These are phyloP conservation scores for Fomitopsis pinicola DNA, from an alignment of 1,284 basidiomycete species.

Conservation along the genomic window DNA sequence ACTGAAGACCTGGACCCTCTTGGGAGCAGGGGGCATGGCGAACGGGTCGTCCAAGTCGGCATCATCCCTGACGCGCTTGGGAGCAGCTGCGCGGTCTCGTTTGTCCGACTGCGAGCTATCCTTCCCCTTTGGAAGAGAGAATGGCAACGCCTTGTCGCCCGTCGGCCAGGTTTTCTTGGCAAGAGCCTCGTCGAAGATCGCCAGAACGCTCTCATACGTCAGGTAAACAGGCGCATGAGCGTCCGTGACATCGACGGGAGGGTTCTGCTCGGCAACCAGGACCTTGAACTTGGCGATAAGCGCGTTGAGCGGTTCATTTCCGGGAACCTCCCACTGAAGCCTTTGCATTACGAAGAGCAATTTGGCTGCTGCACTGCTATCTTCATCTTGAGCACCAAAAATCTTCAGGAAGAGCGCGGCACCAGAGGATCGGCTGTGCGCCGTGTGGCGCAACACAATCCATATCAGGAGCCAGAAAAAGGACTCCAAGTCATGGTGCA, in stretches of 20 bases:
- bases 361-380: no score
- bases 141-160: neutral
- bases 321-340: neutral
- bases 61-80: no score
- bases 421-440: no score
- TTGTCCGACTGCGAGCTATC: no score
- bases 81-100: no score
- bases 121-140: no score
- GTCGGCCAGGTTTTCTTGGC: neutral
- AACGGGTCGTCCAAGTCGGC: no score
- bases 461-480: conserved; percentile 16
- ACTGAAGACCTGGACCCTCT: no score
- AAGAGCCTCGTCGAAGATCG: neutral
- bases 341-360: no score
- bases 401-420: no score
- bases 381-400: no score
- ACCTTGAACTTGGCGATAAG: neutral
- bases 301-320: neutral
- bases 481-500: conserved; percentile 14
- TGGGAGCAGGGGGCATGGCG: no score
- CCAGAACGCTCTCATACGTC: neutral
- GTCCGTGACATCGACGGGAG: neutral
- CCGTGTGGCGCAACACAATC: conserved; percentile 11
- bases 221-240: neutral
- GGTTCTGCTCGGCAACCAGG: neutral